Base-by-base conservation (phyloP, 1,139 yeast species). In the Magnusiomyces sp. region DNA sequence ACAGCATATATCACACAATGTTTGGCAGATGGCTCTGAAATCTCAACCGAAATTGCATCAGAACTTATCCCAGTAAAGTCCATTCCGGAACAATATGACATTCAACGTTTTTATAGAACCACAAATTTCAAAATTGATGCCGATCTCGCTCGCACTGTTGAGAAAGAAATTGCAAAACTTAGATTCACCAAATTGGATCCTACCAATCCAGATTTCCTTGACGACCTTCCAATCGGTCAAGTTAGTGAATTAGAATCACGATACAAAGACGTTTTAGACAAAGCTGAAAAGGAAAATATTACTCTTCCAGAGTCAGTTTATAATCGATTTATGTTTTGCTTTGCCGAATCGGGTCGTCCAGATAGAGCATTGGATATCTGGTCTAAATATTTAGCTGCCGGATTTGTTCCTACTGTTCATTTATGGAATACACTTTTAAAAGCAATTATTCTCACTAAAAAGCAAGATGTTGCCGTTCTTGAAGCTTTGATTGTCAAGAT, bases 341-440 rank as follows among this genome's bases (percentile, higher is more conserved):
- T 64, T 53, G 67, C 68, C 38, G 66, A 60, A 33, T 53, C 64
- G 23, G 58, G 65, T 14, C 53, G 57, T 39, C 52, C 64, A 2
- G 57, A 59, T 6, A 61, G 56, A 43, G 69, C 75, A 2, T 63
- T 70, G 46, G 59, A 62, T 4, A 54, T 71, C 2, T 76, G 78
- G 77, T 70, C 68, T 47, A 64, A 63, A 40, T 57, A 75, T 59
- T 55, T 67, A 23, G 49, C 59, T 5, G 50, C 59, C 4, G 66
- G 64, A 5, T 53, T 64, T 10, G 52, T 51, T 1, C 71, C 74
- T 5, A 57, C 70, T 1, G 57, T 68, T 10, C 59, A 59, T 7
- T 62, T 71, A 3, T 77, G 79, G 79, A 74, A 75, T 50, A 69
- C 71, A 47, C 62, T 77, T 46, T 62, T 77, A 33, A 59, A 65